A percentile compares a stretch with the other conserved stretches of the same genome.
Conservation (phyloP, 73 alveolate genomes). For the Symbiodinium natans region DNA sequence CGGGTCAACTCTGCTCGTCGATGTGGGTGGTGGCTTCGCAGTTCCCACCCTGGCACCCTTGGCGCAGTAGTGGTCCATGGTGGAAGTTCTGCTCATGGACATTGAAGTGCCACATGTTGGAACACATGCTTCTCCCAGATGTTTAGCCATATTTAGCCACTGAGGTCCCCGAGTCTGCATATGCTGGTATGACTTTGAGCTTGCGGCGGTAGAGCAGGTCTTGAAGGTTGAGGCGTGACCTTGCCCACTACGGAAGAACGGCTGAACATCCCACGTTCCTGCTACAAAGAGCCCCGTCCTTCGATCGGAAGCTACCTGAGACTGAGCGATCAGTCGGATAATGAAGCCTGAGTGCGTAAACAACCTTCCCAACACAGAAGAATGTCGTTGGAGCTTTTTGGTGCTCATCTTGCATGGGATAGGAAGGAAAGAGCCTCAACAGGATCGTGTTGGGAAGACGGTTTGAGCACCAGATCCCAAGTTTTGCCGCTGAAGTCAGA, state of each 20-base stretch:
- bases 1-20: slow-evolving; percentile 47
- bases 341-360: not conserved
- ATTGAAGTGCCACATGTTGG: not conserved
- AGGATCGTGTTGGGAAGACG: not conserved
- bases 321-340: not conserved
- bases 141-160: not conserved
- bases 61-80: not conserved
- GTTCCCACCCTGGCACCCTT: slow-evolving; percentile 52
- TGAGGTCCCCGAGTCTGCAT: slow-evolving; percentile 61
- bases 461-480: not conserved
- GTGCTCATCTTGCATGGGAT: too few relatives aligned
- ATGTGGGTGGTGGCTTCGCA: slow-evolving; percentile 60
- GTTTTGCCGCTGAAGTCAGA: not conserved
- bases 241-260: too few relatives aligned
- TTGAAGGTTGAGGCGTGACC: not conserved
- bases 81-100: not conserved
- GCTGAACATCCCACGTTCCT: too few relatives aligned
- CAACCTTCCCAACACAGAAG: not conserved
- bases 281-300: not conserved
- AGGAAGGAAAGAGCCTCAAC: too few relatives aligned
- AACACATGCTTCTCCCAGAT: not conserved
- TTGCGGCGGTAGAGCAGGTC: slow-evolving; percentile 1
- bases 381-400: not conserved
- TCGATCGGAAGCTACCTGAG: too few relatives aligned
- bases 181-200: slow-evolving; percentile 36